Base-by-base conservation (phyloP, 2,329 filamentous ascomycete genomes). In the Berkeleyomyces rouxiae region DNA sequence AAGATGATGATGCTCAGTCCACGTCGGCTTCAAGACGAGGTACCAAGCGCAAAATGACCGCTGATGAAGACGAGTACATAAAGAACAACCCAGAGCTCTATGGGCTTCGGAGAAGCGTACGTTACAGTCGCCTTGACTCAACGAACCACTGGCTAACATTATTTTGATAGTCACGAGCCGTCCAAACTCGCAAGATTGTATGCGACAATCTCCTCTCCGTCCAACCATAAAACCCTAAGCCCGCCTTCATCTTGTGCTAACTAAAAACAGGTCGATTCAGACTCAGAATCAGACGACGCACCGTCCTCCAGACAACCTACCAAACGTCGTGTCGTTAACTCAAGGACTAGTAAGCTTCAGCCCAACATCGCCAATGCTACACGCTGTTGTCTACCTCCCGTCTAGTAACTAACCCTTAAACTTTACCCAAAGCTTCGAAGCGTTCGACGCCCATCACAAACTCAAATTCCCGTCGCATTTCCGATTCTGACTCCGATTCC, bases 61-160 rank as follows among this genome's bases (percentile, higher is more conserved):
- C 82, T 44, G 84, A 86, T 60, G 88, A 93, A 68, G 86, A 93
- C 64, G 85, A 90, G 57, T 91, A 85, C 70, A 96, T 97, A 69
- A 82, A 86, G 69, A 87, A 89, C 70, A 95, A 99, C 70, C 93
- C 93, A 53, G 90, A 96, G 74, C 79, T 99, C 7, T 99, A 97
- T 76, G 93, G 93, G 58, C 79, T 99, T 68, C 84, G 93, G 68
- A 83, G 93, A 76, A 99, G 93, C 77, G 91, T 93, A 85, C 66
- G 87, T 59, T 59, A 23, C 33, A 61, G n/a, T 64, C 42, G 62
- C 59, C n/a, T 61, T 31, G 9, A 16, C 57, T 53, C 59, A 33
- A 40, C 60, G 10, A 23, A 44, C 33, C 11, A 37, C 10, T 58
- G 49, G 37, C 58, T 67, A 59, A 63, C 43, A n/a, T 61, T 40